Percentiles rank a stretch among this genome's conserved stretches.
Conservation (phyloP, 257 asterid species). For the Petunia secreta region DNA sequence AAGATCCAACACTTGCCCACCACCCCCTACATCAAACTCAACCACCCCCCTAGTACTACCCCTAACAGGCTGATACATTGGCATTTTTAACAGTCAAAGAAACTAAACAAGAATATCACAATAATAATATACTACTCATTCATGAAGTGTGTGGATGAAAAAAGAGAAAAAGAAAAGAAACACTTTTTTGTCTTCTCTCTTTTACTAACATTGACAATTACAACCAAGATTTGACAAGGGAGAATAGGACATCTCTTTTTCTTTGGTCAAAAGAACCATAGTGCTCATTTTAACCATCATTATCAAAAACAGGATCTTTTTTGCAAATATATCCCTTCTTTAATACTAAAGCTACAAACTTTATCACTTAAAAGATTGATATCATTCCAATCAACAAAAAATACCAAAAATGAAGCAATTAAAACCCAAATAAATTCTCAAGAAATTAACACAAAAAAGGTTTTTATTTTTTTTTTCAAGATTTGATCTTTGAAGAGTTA, state of each 20-base stretch:
- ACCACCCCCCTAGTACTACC: constrained; percentile 32
- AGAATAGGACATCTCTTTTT: constrained; percentile 48
- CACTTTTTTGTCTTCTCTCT: constrained; percentile 37
- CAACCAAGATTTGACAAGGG: constrained; percentile 43
- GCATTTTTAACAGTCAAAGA: constrained; percentile 35
- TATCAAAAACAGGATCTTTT: constrained; percentile 33
- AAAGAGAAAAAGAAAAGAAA: constrained; percentile 34
- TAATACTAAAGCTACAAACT: constrained; percentile 29
- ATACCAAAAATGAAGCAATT: not conserved
- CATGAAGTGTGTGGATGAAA: constrained; percentile 56
- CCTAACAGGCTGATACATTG: constrained; percentile 55
- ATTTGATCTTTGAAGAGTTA: not conserved
- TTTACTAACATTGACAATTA: constrained; percentile 44
- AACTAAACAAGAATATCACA: not conserved
- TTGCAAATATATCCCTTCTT: constrained; percentile 15
- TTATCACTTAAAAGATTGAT: constrained; percentile 43
- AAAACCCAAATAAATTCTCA: constrained; percentile 9
- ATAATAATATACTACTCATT: too few relatives aligned
- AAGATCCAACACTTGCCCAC: constrained; percentile 64
- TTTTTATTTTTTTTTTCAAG: not conserved
- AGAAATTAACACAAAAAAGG: constrained; percentile 17
- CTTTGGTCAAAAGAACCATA: constrained; percentile 54
- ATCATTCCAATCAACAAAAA: constrained; percentile 37
- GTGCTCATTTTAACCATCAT: constrained; percentile 51
- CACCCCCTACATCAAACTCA: constrained; percentile 48